Evolutionary conservation across 2,329 filamentous ascomycete genomes (phyloP), one percentile per base, ranked within the genome.

Genomic region (Paecilomyces sp.): DNA sequence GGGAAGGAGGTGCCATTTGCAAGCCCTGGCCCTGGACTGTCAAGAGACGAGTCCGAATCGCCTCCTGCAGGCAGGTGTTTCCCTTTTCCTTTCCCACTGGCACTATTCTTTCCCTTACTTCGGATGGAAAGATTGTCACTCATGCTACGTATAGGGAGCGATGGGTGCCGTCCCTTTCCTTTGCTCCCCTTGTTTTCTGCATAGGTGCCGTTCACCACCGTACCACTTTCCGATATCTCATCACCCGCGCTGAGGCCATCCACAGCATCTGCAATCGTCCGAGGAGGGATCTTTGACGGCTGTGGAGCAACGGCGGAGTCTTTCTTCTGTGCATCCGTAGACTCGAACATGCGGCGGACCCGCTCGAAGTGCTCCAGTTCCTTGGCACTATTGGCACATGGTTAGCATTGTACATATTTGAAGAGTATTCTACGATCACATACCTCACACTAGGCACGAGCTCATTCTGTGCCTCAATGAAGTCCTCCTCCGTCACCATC

Each of bases 301-400:
- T 6, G 53, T 59, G 28, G 62, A 50, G 24, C 58, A 47, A 15
- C 58, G 36, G 58, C 59, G 7, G 67, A 65, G 15, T 74, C 71
- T 47, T 77, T 72, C 59, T 77, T 75, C 62, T 79, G 77, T 62
- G 79, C 76, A 55, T 80, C 69, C 74, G 77, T 73, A 74, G 81
- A 68, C 78, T 99, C 94, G 70, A 99, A 99, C 18, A 86, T 84
- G 18, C 83, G 85, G 47, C 94, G 82, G 5, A 99, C 93, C 0
- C 84, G 80, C 70, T 96, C 90, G 68, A 97, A 99, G 71, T 99
- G 94, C 55, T 88, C 84, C 50, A 99, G 79, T 77, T 99, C 94
- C 63, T 96, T 93, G 11, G 89, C 87, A 69, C 91, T 96, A 62
- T 62, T 57, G 28, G 12, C 25, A 56, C 25, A 4, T 28, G 25